Evolutionary conservation across 2,329 filamentous ascomycete genomes (phyloP), one percentile per base, ranked within the genome.

Genomic region (Xylariaceae sp.): DNA sequence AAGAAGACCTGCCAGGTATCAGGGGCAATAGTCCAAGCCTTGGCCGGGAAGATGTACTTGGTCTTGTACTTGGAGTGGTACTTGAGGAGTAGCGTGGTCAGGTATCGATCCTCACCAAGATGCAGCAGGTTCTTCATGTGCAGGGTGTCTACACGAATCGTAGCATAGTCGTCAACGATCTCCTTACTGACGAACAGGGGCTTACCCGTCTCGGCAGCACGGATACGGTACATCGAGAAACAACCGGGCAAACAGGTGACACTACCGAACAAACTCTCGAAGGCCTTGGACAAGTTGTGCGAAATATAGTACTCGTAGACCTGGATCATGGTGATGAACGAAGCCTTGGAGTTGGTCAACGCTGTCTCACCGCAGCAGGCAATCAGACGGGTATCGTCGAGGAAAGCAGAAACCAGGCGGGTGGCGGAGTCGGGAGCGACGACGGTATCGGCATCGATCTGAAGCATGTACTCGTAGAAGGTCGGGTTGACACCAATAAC

Each of bases 291-390:
- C 67, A 99, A 77, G 73, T 97, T 96, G 80, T 99, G 93, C 55
- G 93, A 97, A 70, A 99, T 99, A 79, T 92, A 99, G 82, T 99
- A 99, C 76, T 99, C 93, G 80, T 97, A 99, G 39, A 99, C 93
- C 76, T 99, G 94, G 73, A 99, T 99, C 93, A 97, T 97, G 55
- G 94, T 99, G 66, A 96, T 86, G 71, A 95, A 91, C 0, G 93
- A 97, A 5, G 88, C 83, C 75, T 97, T 97, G 61, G 92, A 89
- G 72, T 99, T 99, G 64, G 88, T 92, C 52, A 99, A 81, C 13
- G 89, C 89, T 0, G 94, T 99, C 76, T 99, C 94, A 76, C 94
- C 94, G 71, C 94, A 99, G 53, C 94, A 85, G 57, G 89, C 94
- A 70, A 97, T 93, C n/a, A 97, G 80, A 58, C 90, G 88, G 30